These are phyloP conservation scores for Starmerella stigmatis DNA, from an alignment of 805 yeast genomes.

Conservation along the genomic window DNA sequence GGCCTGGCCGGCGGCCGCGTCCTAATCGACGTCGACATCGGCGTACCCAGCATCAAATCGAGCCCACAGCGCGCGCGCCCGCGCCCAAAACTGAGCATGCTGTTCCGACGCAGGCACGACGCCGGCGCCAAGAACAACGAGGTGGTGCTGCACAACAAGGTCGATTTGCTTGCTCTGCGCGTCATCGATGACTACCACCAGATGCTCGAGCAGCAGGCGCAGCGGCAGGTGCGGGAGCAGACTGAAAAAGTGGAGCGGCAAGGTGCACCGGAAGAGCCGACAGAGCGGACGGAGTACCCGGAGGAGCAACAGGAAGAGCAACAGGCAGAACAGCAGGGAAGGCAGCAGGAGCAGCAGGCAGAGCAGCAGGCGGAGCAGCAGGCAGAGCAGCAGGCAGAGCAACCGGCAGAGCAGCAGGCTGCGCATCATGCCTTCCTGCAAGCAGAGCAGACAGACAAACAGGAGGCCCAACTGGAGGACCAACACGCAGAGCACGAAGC, in stretches of 20 bases:
- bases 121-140: conserved; percentile 4
- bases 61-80: conserved; percentile 19
- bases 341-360: too few species aligned
- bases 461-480: too few species aligned
- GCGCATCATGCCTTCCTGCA: too few species aligned
- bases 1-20: conserved; percentile 26
- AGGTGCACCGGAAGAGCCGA: too few species aligned
- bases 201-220: not conserved
- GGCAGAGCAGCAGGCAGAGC: too few species aligned
- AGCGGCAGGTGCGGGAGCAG: not conserved
- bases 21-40: conserved; percentile 22
- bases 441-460: too few species aligned
- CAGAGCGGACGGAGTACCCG: too few species aligned
- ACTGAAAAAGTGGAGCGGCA: not conserved
- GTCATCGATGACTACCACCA: conserved; percentile 26
- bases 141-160: conserved; percentile 21
- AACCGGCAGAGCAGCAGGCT: too few species aligned
- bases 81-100: conserved; percentile 9
- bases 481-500: too few species aligned
- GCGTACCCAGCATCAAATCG: conserved; percentile 20
- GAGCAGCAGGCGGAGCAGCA: too few species aligned
- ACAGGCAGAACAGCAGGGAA: too few species aligned
- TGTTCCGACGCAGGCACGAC: conserved; percentile 6
- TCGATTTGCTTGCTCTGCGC: conserved; percentile 29
- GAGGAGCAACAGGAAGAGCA: too few species aligned